phyloP scores from a whole-genome alignment of 257 asterid species.

The Primulina huaijiensis region DNA sequence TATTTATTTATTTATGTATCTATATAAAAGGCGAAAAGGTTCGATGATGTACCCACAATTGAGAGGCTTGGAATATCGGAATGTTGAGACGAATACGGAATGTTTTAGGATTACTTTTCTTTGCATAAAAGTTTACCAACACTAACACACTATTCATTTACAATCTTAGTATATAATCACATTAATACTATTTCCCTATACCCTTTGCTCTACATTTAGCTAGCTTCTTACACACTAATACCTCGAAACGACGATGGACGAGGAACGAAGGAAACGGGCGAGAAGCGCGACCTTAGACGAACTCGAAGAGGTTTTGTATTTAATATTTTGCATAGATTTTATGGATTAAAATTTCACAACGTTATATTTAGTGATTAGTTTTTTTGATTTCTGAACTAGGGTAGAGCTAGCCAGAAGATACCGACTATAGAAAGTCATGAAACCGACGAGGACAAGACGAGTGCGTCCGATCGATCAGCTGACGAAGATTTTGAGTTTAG shows the following conservation, averaged over 20 bases:
- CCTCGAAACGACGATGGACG: slow-evolving; percentile 31
- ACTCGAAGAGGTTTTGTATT: slow-evolving; percentile 41
- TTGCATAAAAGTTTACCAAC: slow-evolving; percentile 20
- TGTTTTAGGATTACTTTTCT: slow-evolving; percentile 46
- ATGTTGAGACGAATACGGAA: slow-evolving; percentile 39
- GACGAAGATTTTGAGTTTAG: slow-evolving; percentile 32
- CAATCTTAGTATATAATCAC: neutral
- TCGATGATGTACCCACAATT: neutral
- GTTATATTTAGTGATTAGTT: neutral
- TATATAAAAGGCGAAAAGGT: neutral
- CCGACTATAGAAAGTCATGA: slow-evolving; percentile 34
- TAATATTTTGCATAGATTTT: neutral
- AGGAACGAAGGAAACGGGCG: slow-evolving; percentile 44
- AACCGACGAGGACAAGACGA: slow-evolving; percentile 29
- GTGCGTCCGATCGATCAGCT: slow-evolving; percentile 16
- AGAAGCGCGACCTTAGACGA: slow-evolving; percentile 30
- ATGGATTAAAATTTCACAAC: too few species aligned
- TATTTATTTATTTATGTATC: too few species aligned
- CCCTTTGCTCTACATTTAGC: too few species aligned
- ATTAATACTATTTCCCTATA: too few species aligned
- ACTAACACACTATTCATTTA: slow-evolving; percentile 3
- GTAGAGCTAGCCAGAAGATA: slow-evolving; percentile 29
- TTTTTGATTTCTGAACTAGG: slow-evolving; percentile 24
- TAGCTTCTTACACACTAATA: too few species aligned
- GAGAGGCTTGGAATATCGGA: slow-evolving; percentile 15